Percentiles rank a stretch among this genome's conserved stretches.
These are phyloP conservation scores for Stagonosporopsis tanaceti DNA, from an alignment of 2,329 filamentous ascomycete genomes.

Conservation along the genomic window DNA sequence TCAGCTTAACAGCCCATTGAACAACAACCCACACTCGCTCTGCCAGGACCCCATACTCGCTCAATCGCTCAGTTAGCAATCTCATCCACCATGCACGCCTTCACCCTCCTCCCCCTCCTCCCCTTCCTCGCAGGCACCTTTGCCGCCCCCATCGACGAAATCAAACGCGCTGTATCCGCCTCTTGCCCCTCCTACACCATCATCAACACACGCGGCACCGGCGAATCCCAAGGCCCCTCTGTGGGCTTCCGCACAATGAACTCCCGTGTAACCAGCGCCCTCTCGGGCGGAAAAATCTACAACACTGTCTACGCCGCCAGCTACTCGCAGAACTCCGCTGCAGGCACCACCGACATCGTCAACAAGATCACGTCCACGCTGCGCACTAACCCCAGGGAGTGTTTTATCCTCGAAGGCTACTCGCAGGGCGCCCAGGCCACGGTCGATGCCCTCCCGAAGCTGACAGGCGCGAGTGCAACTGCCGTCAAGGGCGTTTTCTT, in stretches of 20 bases:
- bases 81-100: constrained; percentile 24
- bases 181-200: constrained; percentile 33
- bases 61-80: neutral
- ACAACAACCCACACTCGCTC: neutral
- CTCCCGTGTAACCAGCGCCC: constrained; percentile 29
- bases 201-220: constrained; percentile 35
- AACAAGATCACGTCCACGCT: constrained; percentile 41
- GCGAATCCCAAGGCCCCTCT: constrained; percentile 28
- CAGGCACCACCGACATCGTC: constrained; percentile 45
- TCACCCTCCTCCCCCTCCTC: constrained; percentile 15
- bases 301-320: constrained; percentile 47
- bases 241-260: constrained; percentile 48
- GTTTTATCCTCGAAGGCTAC: constrained; percentile 51
- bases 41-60: neutral
- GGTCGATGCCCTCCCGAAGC: constrained; percentile 40
- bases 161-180: constrained; percentile 20
- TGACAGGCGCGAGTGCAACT: constrained; percentile 44
- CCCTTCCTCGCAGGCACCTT: constrained; percentile 21
- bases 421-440: constrained; percentile 50
- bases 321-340: constrained; percentile 34
- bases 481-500: constrained; percentile 51
- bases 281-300: constrained; percentile 46
- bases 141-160: constrained; percentile 19
- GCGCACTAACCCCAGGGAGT: constrained; percentile 34
- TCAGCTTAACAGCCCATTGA: constrained; percentile 1